Conservation (phyloP, 768 basidiomycete species). For the Suillus clintonianus region DNA sequence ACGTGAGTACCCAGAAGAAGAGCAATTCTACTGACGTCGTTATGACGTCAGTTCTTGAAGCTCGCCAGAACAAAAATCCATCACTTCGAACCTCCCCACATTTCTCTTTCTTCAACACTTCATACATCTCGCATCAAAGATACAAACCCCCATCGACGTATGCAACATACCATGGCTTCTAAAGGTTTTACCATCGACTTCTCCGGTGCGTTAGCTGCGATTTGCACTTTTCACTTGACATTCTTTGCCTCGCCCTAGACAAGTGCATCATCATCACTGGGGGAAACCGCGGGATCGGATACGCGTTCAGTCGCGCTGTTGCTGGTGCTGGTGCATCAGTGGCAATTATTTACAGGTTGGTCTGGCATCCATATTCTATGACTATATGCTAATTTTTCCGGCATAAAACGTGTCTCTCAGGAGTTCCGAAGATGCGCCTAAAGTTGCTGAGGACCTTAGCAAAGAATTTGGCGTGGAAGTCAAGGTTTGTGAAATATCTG, state of each 20-base stretch:
- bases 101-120: background rate
- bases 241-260: conserved; percentile 22
- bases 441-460: conserved; percentile 48
- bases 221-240: background rate
- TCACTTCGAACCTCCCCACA: background rate
- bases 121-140: background rate
- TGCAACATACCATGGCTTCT: background rate
- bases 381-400: background rate
- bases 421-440: conserved; percentile 47
- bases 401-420: conserved; percentile 23
- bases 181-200: background rate
- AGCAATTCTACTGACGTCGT: background rate
- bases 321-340: conserved; percentile 59
- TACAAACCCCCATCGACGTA: background rate
- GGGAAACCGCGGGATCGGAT: conserved; percentile 63
- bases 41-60: background rate
- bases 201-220: background rate
- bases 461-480: conserved; percentile 52
- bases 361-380: background rate
- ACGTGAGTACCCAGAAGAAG: background rate
- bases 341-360: conserved; percentile 60
- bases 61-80: background rate
- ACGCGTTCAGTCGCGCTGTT: conserved; percentile 52
- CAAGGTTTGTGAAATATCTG: conserved; percentile 11
- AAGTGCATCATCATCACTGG: conserved; percentile 62